Percentiles rank a stretch among this genome's conserved stretches.
Conservation (phyloP, 2,329 filamentous ascomycete genomes). For the Xylaria sp. region DNA sequence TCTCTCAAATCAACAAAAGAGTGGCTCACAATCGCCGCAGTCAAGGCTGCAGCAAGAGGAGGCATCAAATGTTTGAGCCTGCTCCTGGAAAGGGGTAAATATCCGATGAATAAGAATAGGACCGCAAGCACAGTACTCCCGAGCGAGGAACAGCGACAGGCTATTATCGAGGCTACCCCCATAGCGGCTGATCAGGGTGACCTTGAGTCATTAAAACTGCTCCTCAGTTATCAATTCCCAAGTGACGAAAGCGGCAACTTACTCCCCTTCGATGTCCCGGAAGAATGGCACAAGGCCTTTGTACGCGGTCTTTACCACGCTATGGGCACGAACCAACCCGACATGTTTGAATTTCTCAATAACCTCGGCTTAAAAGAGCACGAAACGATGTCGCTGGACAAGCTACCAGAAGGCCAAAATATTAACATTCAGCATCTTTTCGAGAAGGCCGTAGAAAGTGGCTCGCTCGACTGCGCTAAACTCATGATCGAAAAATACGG, state of each 20-base stretch:
- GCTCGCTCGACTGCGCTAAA: not conserved
- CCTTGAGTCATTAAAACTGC: not conserved
- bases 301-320: not conserved
- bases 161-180: not conserved
- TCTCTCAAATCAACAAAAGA: not conserved
- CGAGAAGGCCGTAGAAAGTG: not conserved
- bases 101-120: not conserved
- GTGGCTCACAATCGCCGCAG: not conserved
- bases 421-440: not conserved
- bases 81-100: not conserved
- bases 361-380: not conserved
- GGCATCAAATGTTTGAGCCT: not conserved
- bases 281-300: not conserved
- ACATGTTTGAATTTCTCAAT: not conserved
- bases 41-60: not conserved
- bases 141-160: not conserved
- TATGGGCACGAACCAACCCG: not conserved
- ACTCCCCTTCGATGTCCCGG: not conserved
- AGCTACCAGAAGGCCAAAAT: not conserved
- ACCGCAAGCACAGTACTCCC: not conserved
- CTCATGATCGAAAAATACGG: not conserved
- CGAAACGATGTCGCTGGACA: not conserved
- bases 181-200: not conserved
- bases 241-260: not conserved
- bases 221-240: not conserved